phyloP scores from a whole-genome alignment of 148 eudicot species.

The Talinum fruticosum region DNA sequence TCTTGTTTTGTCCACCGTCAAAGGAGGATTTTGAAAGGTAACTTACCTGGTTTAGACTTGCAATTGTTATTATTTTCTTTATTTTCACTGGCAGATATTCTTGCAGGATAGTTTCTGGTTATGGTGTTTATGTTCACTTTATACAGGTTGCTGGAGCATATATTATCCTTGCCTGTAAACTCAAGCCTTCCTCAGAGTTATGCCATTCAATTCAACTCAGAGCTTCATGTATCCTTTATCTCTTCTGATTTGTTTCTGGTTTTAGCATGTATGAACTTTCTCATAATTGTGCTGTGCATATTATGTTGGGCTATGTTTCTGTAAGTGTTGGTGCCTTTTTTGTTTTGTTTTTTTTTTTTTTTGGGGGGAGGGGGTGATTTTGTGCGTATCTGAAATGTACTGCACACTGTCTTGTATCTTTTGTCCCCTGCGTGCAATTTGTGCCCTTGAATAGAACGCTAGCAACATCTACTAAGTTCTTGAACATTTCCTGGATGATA shows the following conservation, averaged over 20 bases:
- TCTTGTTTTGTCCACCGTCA: slow-evolving; percentile 80
- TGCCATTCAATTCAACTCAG: slow-evolving; percentile 52
- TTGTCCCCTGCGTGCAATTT: background rate
- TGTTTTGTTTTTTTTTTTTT: background rate
- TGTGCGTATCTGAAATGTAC: background rate
- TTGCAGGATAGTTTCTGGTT: background rate
- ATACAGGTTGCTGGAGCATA: slow-evolving; percentile 63
- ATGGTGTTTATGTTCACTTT: slow-evolving; percentile 10
- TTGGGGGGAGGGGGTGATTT: background rate
- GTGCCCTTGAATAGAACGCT: background rate
- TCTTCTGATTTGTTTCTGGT: background rate
- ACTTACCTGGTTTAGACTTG: slow-evolving; percentile 10
- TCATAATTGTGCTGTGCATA: background rate
- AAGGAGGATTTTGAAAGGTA: slow-evolving; percentile 70
- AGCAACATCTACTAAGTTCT: background rate
- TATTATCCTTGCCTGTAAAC: slow-evolving; percentile 64
- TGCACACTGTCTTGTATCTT: background rate
- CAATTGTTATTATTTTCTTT: slow-evolving; percentile 1
- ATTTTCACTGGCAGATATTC: background rate
- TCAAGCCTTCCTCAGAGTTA: slow-evolving; percentile 63
- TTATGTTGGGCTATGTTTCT: background rate
- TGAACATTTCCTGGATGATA: no score
- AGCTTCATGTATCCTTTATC: slow-evolving; percentile 69
- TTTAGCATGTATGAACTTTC: background rate
- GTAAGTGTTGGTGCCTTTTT: background rate